Percentiles rank a stretch among this genome's conserved stretches.
These are phyloP conservation scores for Ophiostoma himal-ulmi DNA, from an alignment of 2,329 filamentous ascomycete species.

Conservation along the genomic window DNA sequence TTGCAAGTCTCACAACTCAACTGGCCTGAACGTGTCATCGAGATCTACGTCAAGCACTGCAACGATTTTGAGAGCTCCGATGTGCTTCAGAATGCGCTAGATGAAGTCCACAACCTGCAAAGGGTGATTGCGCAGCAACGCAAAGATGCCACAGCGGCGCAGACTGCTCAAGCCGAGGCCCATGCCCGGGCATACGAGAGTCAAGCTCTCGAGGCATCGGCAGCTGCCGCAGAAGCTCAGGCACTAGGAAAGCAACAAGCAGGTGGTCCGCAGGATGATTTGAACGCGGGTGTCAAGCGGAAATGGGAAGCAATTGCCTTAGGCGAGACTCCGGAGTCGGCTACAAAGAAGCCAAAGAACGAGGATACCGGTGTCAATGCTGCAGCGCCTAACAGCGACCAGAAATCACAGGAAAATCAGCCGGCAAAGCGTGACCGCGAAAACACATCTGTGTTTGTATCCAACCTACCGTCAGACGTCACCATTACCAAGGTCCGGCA, in stretches of 20 bases:
- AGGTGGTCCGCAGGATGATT: conserved; percentile 28
- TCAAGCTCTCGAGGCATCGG: background rate
- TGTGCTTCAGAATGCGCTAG: conserved; percentile 65
- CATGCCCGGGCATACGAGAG: conserved; percentile 25
- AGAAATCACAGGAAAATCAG: conserved; percentile 30
- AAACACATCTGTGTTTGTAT: conserved; percentile 77
- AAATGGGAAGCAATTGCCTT: conserved; percentile 59
- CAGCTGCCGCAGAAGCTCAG: background rate
- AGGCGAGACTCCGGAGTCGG: background rate
- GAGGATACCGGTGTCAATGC: conserved; percentile 29
- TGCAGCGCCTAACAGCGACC: conserved; percentile 28
- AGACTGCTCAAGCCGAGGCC: conserved; percentile 33
- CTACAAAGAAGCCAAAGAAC: conserved; percentile 62
- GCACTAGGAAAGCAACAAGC: background rate
- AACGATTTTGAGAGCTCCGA: conserved; percentile 82
- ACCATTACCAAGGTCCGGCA: conserved; percentile 70
- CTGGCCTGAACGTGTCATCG: conserved; percentile 69
- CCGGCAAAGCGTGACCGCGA: conserved; percentile 75
- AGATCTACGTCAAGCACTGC: conserved; percentile 71
- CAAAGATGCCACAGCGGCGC: conserved; percentile 41
- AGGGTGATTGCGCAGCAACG: conserved; percentile 60
- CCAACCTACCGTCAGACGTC: conserved; percentile 64
- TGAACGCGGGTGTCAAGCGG: conserved; percentile 54
- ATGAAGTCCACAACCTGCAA: conserved; percentile 64
- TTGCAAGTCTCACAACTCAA: conserved; percentile 58